Conservation (phyloP, 139 green algal genomes). For the Picochlorum sp. region DNA sequence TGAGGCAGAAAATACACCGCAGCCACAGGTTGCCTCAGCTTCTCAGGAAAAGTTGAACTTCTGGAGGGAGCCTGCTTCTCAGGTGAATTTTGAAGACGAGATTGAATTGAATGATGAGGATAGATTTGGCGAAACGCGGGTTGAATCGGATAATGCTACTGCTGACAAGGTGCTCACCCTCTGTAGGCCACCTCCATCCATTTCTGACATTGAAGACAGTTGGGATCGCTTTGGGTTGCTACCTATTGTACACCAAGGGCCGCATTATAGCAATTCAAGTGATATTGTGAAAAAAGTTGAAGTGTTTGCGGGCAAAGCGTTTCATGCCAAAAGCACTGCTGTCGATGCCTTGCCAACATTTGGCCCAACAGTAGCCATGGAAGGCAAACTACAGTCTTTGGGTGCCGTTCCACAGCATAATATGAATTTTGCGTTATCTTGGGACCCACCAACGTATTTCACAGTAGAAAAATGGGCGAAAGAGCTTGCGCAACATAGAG, state of each 20-base stretch:
- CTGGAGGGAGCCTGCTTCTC: constrained; percentile 7
- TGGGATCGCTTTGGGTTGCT: constrained; percentile 19
- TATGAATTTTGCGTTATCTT: neutral
- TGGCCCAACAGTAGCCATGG: neutral
- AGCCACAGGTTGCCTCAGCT: neutral
- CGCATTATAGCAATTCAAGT: constrained; percentile 45
- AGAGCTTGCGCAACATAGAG: neutral
- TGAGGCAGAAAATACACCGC: neutral
- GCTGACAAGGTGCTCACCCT: too few relatives aligned
- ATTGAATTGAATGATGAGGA: neutral
- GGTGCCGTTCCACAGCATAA: too few relatives aligned
- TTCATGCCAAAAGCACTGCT: constrained; percentile 28
- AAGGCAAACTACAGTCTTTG: too few relatives aligned
- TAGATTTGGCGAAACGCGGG: neutral
- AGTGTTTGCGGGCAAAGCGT: constrained; percentile 48
- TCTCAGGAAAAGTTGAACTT: neutral
- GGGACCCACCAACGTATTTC: constrained; percentile 21
- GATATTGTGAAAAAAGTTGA: constrained; percentile 37
- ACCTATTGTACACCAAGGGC: constrained; percentile 35
- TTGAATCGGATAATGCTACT: neutral
- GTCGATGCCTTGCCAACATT: constrained; percentile 27
- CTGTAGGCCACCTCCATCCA: constrained; percentile 4
- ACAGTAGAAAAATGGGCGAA: constrained; percentile 39
- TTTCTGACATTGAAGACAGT: constrained; percentile 28
- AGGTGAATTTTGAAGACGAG: constrained; percentile 10